Conservation (phyloP, 352 stramenopile genomes). For the Globisporangium alternatum region DNA sequence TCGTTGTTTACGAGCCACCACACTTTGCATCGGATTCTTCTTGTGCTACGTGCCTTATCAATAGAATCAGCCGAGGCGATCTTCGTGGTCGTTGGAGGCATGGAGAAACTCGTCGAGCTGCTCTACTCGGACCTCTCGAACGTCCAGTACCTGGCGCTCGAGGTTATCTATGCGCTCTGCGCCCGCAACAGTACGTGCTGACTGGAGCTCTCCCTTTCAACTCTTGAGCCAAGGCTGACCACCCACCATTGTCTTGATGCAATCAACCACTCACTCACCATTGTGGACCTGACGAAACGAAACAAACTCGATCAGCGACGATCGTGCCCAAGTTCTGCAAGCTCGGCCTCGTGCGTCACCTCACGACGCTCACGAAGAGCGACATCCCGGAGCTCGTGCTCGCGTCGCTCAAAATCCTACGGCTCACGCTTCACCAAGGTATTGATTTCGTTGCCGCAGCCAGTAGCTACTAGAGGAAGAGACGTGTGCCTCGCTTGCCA, state of each 20-base stretch:
- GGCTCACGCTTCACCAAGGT: slow-evolving; percentile 49
- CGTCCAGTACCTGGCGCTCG: slow-evolving; percentile 36
- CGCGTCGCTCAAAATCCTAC: slow-evolving; percentile 48
- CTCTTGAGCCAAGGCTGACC: too few relatives aligned
- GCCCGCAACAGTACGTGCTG: slow-evolving; percentile 36
- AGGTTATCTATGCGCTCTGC: slow-evolving; percentile 56
- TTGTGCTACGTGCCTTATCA: neutral
- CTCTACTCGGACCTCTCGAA: slow-evolving; percentile 31
- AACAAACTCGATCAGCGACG: slow-evolving; percentile 19
- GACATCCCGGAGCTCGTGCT: slow-evolving; percentile 35
- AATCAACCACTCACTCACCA: too few relatives aligned
- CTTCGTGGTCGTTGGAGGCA: slow-evolving; percentile 46
- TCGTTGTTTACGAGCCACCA: too few relatives aligned
- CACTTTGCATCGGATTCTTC: too few relatives aligned
- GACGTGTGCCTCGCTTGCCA: too few relatives aligned
- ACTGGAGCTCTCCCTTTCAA: neutral
- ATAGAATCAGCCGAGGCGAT: slow-evolving; percentile 40
- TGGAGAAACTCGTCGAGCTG: slow-evolving; percentile 45
- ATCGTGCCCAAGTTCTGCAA: slow-evolving; percentile 45
- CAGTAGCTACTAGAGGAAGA: neutral
- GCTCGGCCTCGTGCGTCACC: slow-evolving; percentile 35
- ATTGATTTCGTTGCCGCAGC: slow-evolving; percentile 6
- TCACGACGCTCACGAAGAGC: slow-evolving; percentile 32
- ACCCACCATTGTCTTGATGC: too few relatives aligned
- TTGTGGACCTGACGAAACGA: neutral